Base-by-base conservation (phyloP, 352 stramenopile species). In the Pelagophyceae sp. region DNA sequence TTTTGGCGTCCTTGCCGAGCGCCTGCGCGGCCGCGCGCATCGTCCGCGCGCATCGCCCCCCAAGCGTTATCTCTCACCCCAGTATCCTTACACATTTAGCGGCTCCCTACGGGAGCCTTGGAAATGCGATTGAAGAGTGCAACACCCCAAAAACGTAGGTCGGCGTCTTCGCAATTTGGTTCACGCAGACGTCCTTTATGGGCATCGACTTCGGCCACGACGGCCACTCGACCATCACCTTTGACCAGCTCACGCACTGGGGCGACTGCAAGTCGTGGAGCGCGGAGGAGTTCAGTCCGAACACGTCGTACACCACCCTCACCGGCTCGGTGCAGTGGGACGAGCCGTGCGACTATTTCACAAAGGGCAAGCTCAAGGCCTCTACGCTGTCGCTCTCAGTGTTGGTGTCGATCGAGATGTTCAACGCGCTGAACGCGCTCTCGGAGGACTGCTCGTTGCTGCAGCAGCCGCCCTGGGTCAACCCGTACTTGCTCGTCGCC, bases 401-500 rank as follows among this genome's bases (percentile, higher is more conserved):
- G 38, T 80, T 98, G 75, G 93, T 98, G 37, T 88, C 91, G 0
- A 96, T 97, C 76, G 93, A 98, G 83, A 97, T 98, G 93, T 92
- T 98, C 79, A 97, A 97, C 80, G 91, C 91, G 15, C 78, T 98
- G 63, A 98, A 97, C 86, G 93, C 93, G 61, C 76, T 83, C 35
- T 82, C 75, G 25, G 90, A 96, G 76, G 92, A 96, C 79, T 89
- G 90, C 75, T 95, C 87, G 82, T 81, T 98, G 38, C 38, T 97
- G 19, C 93, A 87, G 17, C 94, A 97, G 88, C 92, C 92, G 29
- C 92, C 93, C 63, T 96, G 91, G 91, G 88, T 85, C 45, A 98
- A 98, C 83, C 90, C 91, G 78, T 97, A 96, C 86, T 83, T 98
- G 76, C 82, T 97, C 50, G 85, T 95, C 72, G 93, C 93, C 40